Conservation (phyloP, 768 basidiomycete species). For the Leccinellum rugosiceps region DNA sequence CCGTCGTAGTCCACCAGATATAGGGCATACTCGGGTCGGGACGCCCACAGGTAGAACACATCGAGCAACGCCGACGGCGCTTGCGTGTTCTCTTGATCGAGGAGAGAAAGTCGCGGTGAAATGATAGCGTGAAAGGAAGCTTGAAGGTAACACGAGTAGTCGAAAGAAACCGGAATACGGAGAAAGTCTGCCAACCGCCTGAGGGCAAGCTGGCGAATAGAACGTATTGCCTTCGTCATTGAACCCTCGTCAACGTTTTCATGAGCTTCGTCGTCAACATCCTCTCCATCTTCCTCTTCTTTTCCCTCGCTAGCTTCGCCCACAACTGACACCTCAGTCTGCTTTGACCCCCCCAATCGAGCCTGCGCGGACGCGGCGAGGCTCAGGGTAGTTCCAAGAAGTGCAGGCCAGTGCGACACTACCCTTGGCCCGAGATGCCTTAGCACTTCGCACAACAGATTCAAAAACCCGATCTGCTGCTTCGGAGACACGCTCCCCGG, state of each 20-base stretch:
- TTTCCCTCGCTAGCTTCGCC: slow-evolving; percentile 29
- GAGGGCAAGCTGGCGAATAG: slow-evolving; percentile 77
- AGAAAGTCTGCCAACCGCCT: slow-evolving; percentile 90
- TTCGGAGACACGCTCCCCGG: slow-evolving; percentile 42
- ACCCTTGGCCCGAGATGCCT: slow-evolving; percentile 77
- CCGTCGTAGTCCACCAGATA: slow-evolving; percentile 71
- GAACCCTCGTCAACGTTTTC: slow-evolving; percentile 29
- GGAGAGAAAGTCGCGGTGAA: slow-evolving; percentile 69
- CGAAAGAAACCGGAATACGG: slow-evolving; percentile 65
- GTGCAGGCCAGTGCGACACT: slow-evolving; percentile 64
- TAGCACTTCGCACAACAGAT: slow-evolving; percentile 79
- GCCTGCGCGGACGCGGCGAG: slow-evolving; percentile 64
- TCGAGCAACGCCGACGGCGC: not conserved
- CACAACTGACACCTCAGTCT: slow-evolving; percentile 19
- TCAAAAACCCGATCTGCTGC: slow-evolving; percentile 86
- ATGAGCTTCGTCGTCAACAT: slow-evolving; percentile 34
- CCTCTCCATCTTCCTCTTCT: slow-evolving; percentile 46
- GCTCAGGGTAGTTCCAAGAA: slow-evolving; percentile 68
- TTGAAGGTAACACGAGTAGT: slow-evolving; percentile 70
- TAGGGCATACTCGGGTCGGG: slow-evolving; percentile 48
- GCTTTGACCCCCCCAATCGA: slow-evolving; percentile 37
- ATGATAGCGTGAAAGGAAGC: slow-evolving; percentile 70
- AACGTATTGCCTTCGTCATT: slow-evolving; percentile 45
- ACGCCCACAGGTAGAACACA: slow-evolving; percentile 58
- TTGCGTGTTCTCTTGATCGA: not conserved